Conservation (phyloP, 768 basidiomycete species). For the Termitomyces sp. region DNA sequence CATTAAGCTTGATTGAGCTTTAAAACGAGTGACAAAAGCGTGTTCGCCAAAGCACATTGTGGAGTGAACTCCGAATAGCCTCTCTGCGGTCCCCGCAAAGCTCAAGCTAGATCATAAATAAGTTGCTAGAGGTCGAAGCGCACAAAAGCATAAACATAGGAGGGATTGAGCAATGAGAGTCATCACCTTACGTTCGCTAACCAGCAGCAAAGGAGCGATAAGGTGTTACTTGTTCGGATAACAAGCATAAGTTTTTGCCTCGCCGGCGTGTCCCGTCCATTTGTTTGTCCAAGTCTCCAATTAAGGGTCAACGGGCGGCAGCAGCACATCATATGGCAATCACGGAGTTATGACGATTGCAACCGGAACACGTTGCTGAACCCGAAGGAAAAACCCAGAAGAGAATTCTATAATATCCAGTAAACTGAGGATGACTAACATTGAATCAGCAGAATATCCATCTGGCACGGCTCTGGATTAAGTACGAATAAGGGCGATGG, state of each 20-base stretch:
- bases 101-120: not conserved
- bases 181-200: not conserved
- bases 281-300: not conserved
- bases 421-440: not conserved
- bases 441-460: not conserved
- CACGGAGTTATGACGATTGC: not conserved
- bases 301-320: not conserved
- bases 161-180: not conserved
- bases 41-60: not conserved
- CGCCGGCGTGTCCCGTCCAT: too few species aligned
- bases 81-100: too few species aligned
- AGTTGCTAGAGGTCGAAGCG: not conserved
- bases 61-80: not conserved
- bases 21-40: not conserved
- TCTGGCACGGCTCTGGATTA: not conserved
- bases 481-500: not conserved
- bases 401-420: not conserved
- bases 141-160: not conserved
- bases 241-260: not conserved
- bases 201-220: not conserved
- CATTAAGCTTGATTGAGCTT: not conserved
- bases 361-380: not conserved
- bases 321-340: not conserved
- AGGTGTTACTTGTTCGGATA: not conserved
- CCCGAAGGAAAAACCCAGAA: not conserved